Evolutionary conservation across 192 early-diverging fungal genomes (phyloP).

Genomic region (Coemansia sp.): DNA sequence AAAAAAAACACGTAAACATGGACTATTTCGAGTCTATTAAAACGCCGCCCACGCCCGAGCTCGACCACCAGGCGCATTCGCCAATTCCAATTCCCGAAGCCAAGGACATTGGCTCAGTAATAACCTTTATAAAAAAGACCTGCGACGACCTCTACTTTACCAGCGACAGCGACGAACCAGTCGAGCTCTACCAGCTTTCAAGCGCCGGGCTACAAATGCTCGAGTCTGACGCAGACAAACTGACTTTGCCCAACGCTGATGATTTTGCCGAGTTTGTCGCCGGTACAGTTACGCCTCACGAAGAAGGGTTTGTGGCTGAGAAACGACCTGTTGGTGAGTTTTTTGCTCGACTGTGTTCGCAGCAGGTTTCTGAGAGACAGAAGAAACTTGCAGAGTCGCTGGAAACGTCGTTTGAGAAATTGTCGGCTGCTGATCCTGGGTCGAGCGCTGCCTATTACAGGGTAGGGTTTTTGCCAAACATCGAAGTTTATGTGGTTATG

Average conservation of each 20-base stretch:
- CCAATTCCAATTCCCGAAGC: slow-evolving; percentile 29
- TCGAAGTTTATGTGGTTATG: slow-evolving; percentile 55
- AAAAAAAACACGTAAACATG: slow-evolving; percentile 14
- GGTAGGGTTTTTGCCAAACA: slow-evolving; percentile 39
- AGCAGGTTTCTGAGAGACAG: slow-evolving; percentile 43
- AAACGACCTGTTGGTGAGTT: slow-evolving; percentile 24
- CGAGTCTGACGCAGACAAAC: slow-evolving; percentile 38
- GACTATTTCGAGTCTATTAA: slow-evolving; percentile 55
- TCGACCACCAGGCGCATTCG: slow-evolving; percentile 29
- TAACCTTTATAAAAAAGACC: slow-evolving; percentile 42
- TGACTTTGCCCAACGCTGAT: slow-evolving; percentile 28
- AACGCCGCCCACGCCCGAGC: slow-evolving; percentile 21
- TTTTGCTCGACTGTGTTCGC: slow-evolving; percentile 28
- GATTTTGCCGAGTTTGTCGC: slow-evolving; percentile 49
- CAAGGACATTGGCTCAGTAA: slow-evolving; percentile 23
- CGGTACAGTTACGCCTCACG: slow-evolving; percentile 16
- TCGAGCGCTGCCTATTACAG: slow-evolving; percentile 38
- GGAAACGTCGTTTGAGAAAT: slow-evolving; percentile 19
- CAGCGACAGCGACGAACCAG: slow-evolving; percentile 54
- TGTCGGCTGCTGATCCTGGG: slow-evolving; percentile 22
- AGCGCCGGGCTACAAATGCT: slow-evolving; percentile 24
- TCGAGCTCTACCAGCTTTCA: slow-evolving; percentile 50
- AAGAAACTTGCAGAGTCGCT: slow-evolving; percentile 34
- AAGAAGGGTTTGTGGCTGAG: slow-evolving; percentile 46
- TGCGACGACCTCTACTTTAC: slow-evolving; percentile 52